phyloP scores from a whole-genome alignment of 1,284 basidiomycete species.

The Trametes polyzona region DNA sequence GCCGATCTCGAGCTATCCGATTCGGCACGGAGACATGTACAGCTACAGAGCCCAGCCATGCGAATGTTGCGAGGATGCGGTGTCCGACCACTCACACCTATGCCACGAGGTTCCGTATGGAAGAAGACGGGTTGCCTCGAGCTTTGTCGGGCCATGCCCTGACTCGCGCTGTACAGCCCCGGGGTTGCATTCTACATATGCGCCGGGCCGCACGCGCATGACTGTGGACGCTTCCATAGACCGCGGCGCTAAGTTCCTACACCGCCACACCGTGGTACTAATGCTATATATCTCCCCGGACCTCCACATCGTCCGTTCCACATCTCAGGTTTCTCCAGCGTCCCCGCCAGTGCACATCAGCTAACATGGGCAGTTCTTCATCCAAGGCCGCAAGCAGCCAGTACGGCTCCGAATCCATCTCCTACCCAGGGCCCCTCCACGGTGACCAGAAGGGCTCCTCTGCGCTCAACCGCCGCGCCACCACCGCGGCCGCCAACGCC shows the following conservation, averaged over 20 bases:
- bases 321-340: too few relatives aligned
- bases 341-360: neutral
- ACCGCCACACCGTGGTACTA: neutral
- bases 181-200: neutral
- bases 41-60: too few relatives aligned
- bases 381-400: conserved; percentile 19
- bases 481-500: conserved; percentile 1
- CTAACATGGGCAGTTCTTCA: conserved; percentile 24
- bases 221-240: neutral
- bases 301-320: neutral
- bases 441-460: conserved; percentile 9
- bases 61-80: conserved; percentile 1
- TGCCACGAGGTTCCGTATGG: neutral
- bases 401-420: conserved; percentile 9
- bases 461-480: conserved; percentile 16
- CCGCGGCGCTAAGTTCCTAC: neutral
- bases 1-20: too few relatives aligned
- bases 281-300: neutral
- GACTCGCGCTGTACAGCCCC: neutral
- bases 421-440: conserved; percentile 6
- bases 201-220: neutral
- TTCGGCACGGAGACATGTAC: too few relatives aligned
- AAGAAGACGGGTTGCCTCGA: neutral
- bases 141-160: neutral
- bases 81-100: neutral